phyloP scores from a whole-genome alignment of 768 basidiomycete genomes.

The Hydnum rufescens region DNA sequence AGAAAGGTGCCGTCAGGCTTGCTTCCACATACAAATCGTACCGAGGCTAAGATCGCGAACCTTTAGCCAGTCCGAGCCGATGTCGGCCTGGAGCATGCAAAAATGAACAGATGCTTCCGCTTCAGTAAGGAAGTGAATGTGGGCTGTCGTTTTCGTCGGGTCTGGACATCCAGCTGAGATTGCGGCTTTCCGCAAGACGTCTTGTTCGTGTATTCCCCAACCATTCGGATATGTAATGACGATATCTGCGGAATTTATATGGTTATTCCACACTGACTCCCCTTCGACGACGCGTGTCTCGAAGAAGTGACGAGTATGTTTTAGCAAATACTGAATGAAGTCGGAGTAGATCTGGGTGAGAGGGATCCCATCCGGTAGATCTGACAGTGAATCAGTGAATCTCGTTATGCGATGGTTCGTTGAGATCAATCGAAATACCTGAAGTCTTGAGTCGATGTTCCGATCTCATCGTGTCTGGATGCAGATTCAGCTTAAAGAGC shows the following conservation, averaged over 20 bases:
- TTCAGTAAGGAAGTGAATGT: conserved; percentile 29
- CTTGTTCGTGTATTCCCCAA: conserved; percentile 28
- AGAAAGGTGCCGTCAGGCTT: too few relatives aligned
- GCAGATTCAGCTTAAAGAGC: conserved; percentile 1
- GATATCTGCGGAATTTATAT: background rate
- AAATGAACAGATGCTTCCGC: conserved; percentile 36
- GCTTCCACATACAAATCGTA: too few relatives aligned
- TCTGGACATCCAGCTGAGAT: conserved; percentile 24
- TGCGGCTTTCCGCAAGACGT: conserved; percentile 26
- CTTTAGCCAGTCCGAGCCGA: conserved; percentile 2
- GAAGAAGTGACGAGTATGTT: conserved; percentile 13
- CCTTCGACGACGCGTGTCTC: conserved; percentile 1
- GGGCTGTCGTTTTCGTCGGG: conserved; percentile 20
- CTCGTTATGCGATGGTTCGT: background rate
- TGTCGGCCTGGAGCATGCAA: conserved; percentile 23
- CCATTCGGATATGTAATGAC: conserved; percentile 21
- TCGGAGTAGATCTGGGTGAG: conserved; percentile 15
- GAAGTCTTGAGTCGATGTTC: background rate
- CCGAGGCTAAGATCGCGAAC: too few relatives aligned
- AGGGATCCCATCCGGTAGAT: conserved; percentile 11
- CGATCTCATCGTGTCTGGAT: background rate
- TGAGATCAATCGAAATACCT: background rate
- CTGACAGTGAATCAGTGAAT: background rate
- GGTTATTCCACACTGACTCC: background rate
- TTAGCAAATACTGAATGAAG: conserved; percentile 14